Conservation (phyloP, 192 early-diverging fungal species). For the Gigaspora rosea region DNA sequence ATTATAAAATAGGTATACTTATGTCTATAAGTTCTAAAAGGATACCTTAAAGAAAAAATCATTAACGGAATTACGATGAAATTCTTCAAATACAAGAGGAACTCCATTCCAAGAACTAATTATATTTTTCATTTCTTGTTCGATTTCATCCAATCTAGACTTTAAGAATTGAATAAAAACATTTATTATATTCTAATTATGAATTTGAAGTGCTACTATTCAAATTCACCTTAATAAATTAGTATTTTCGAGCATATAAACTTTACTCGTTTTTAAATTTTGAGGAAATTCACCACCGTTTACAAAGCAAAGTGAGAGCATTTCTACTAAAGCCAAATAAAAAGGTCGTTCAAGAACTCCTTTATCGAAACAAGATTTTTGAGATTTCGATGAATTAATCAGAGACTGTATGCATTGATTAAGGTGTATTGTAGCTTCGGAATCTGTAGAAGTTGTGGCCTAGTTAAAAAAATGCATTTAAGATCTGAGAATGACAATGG, state of each 20-base stretch:
- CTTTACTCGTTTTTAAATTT: conserved; percentile 9
- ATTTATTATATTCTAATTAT: background rate
- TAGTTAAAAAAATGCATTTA: background rate
- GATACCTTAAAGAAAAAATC: conserved; percentile 27
- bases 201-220: background rate
- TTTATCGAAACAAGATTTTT: conserved; percentile 17
- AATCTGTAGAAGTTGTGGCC: background rate
- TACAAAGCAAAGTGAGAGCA: conserved; percentile 14
- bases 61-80: background rate
- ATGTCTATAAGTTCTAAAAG: background rate
- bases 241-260: conserved; percentile 24
- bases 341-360: conserved; percentile 30
- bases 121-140: conserved; percentile 24
- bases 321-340: conserved; percentile 27
- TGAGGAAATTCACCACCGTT: conserved; percentile 16
- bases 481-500: background rate
- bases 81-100: background rate
- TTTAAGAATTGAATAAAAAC: background rate
- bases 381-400: background rate
- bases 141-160: conserved; percentile 30
- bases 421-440: conserved; percentile 7
- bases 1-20: background rate
- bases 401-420: conserved; percentile 10
- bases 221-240: conserved; percentile 28
- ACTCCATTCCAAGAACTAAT: background rate